Evolutionary conservation across 371 early-diverging fungal genomes (phyloP), one percentile per base, ranked within the genome.

Genomic region (Apophysomyces trapeziformis): DNA sequence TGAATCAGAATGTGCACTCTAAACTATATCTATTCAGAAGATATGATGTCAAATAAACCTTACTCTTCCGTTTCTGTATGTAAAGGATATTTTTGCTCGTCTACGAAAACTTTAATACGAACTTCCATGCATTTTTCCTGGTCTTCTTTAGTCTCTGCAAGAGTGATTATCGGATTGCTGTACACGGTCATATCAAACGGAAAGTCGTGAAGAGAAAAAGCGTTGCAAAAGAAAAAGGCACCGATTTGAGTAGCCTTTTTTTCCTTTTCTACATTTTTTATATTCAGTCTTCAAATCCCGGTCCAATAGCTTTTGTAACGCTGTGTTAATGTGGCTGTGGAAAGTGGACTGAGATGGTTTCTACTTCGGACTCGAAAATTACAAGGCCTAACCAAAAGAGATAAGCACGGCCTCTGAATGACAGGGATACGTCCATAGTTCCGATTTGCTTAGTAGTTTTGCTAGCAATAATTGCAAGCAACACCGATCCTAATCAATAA

Each of bases 41-140:
- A 41, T 11, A 2, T 13, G 13, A 41, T 11, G 13, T 13, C 8
- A 41, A 41, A 41, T 13, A 41, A 41, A 26, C 16, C 59, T 61
- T 75, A 83, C 84, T 75, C 74, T 35, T 83, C 79, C 7, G 59
- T 58, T 65, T 80, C 79, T 12, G 67, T 68, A 4, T 68, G 57
- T n/a, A 67, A 16, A 13, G 73, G 64, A 38, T 80, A 76, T 7
- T 75, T 75, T 62, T 82, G 80, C 41, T 82, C 83, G 26, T 76
- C 60, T 7, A 74, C 66, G 65, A 82, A 82, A 0, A 82, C 78
- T 16, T 59, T 61, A 57, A 68, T 18, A 16, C 83, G 76, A 14
- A 82, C 71, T 54, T 72, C 65, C 37, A 69, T 54, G 32, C 75
- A 68, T 57, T 72, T 60, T 35, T 72, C 37, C 12, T 65, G 60